Evolutionary conservation across 495 filamentous ascomycete species (phyloP).

Genomic region (Cudoniella acicularis): DNA sequence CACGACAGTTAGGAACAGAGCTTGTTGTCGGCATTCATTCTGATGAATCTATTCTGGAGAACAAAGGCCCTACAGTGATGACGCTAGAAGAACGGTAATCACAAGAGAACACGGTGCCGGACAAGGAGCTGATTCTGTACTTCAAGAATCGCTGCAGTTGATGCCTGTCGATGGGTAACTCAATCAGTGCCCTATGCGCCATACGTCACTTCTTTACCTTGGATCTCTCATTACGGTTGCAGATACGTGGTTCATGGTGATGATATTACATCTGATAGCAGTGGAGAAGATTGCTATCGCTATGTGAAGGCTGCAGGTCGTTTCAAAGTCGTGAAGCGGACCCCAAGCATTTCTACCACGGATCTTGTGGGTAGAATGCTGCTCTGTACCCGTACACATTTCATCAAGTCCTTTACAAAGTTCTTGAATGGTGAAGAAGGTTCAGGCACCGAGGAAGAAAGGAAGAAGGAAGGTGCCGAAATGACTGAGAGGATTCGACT

Average conservation of each 20-base stretch:
- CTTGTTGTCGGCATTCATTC: slow-evolving; percentile 91
- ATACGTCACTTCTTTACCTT: slow-evolving; percentile 89
- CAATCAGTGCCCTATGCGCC: slow-evolving; percentile 78
- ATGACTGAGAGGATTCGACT: slow-evolving; percentile 69
- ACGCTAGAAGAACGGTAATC: slow-evolving; percentile 76
- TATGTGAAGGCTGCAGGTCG: slow-evolving; percentile 88
- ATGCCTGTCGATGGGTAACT: slow-evolving; percentile 93
- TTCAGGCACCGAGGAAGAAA: slow-evolving; percentile 61
- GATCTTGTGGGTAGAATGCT: slow-evolving; percentile 97
- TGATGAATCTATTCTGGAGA: slow-evolving; percentile 88
- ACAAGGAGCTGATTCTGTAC: slow-evolving; percentile 15
- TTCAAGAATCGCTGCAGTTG: slow-evolving; percentile 66
- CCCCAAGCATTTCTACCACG: slow-evolving; percentile 93
- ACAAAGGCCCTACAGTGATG: slow-evolving; percentile 99
- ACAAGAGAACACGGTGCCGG: background rate
- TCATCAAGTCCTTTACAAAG: slow-evolving; percentile 69
- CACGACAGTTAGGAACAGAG: slow-evolving; percentile 77
- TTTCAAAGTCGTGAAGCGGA: slow-evolving; percentile 94
- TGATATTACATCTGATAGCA: slow-evolving; percentile 80
- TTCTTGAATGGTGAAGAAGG: slow-evolving; percentile 71
- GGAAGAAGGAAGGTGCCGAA: slow-evolving; percentile 49
- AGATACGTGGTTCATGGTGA: slow-evolving; percentile 90
- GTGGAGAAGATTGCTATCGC: slow-evolving; percentile 92
- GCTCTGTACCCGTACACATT: slow-evolving; percentile 84
- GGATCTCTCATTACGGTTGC: slow-evolving; percentile 94